Conservation (phyloP, 2,329 filamentous ascomycete genomes). For the Sporothrix dimorphospora region DNA sequence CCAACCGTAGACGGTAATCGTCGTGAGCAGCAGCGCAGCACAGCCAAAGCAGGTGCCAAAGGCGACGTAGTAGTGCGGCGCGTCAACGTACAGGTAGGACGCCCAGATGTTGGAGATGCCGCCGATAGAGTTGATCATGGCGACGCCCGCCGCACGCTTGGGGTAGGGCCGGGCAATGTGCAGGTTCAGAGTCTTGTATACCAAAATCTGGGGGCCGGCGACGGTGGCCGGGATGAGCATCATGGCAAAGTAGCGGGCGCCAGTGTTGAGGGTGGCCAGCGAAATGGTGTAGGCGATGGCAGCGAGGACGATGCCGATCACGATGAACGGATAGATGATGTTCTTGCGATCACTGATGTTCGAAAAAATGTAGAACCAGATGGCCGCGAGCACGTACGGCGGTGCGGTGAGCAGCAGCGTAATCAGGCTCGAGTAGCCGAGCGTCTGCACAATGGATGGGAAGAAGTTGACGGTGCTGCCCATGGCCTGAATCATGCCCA, state of each 20-base stretch:
- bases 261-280: not conserved
- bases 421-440: not conserved
- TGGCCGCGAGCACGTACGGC: not conserved
- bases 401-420: not conserved
- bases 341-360: not conserved
- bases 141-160: slow-evolving; percentile 48
- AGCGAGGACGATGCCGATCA: not conserved
- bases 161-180: slow-evolving; percentile 45
- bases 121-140: slow-evolving; percentile 46
- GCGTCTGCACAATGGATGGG: not conserved
- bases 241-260: slow-evolving; percentile 31
- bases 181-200: slow-evolving; percentile 44
- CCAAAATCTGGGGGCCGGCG: slow-evolving; percentile 46
- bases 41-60: slow-evolving; percentile 30
- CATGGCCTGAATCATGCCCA: not conserved
- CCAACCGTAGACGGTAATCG: slow-evolving; percentile 35
- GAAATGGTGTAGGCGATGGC: not conserved
- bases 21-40: slow-evolving; percentile 35
- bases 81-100: slow-evolving; percentile 41
- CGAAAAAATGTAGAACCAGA: not conserved
- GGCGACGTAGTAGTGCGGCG: slow-evolving; percentile 35
- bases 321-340: not conserved
- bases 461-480: not conserved
- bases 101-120: slow-evolving; percentile 43
- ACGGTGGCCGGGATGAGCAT: slow-evolving; percentile 47